Base-by-base conservation (phyloP, 192 early-diverging fungal genomes). In the Dissophora globulifera region DNA sequence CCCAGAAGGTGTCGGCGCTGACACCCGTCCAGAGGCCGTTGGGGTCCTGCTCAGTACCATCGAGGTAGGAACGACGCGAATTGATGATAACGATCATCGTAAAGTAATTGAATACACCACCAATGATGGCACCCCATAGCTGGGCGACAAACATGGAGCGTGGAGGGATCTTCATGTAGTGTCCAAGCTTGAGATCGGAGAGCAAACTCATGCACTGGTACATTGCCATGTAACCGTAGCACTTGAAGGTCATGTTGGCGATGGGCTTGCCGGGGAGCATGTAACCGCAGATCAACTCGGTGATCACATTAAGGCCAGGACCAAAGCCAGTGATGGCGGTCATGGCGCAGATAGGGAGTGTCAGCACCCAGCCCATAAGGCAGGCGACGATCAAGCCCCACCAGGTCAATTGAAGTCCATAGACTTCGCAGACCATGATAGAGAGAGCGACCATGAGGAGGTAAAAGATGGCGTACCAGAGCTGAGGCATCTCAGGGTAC, bases 141-240 rank as follows among this genome's bases (percentile, higher is more conserved):
- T 93, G 91, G 13, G 79, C 69, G 15, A 83, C 54, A 67, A 92
- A 88, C 78, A 93, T 83, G 31, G 80, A 50, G 30, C 82, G 82
- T 16, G 91, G 92, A 26, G 88, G 83, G 23, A 93, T 86, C 67
- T 93, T 91, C 78, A 89, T 83, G 78, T 91, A 92, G 50, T 87
- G 84, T 0, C 89, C 89, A 9, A 93, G 81, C 60, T 94, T 94
- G 41, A 94, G 79, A 69, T 93, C 92, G 45, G 56, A 25, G 9
- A 92, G 64, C 19, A 96, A 84, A 19, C 81, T 81, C 25, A 95
- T 67, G 42, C 89, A 88, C 80, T 98, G 94, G 16, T 79, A 67
- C 86, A 93, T 87, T 8, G 88, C 81, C 40, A 78, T 79, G 58
- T 79, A 81, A 22, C 82, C 78, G 59, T 84, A 78, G 30, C 79